Conservation (phyloP, 2,329 filamentous ascomycete species). For the Diaporthe batatas region DNA sequence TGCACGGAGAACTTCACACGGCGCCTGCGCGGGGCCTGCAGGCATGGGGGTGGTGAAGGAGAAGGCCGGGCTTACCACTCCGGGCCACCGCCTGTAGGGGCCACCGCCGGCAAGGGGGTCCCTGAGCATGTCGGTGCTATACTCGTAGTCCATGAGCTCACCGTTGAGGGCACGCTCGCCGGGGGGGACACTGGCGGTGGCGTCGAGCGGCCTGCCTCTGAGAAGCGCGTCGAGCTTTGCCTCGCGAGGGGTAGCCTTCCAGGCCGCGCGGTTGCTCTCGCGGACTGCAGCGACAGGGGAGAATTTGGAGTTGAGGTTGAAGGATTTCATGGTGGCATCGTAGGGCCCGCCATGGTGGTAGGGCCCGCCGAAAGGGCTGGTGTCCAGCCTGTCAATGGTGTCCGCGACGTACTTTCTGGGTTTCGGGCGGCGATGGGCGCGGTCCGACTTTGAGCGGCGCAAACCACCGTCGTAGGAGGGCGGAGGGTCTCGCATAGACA, state of each 20-base stretch:
- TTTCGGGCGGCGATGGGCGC: conserved; percentile 68
- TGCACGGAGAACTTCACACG: neutral
- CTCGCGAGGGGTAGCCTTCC: conserved; percentile 84
- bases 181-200: conserved; percentile 81
- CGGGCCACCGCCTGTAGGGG: conserved; percentile 83
- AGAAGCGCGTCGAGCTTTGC: conserved; percentile 80
- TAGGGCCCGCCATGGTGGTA: conserved; percentile 95
- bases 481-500: conserved; percentile 37
- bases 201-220: conserved; percentile 84
- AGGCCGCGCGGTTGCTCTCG: conserved; percentile 79
- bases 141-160: conserved; percentile 80
- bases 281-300: conserved; percentile 84
- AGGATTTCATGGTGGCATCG: conserved; percentile 81
- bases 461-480: conserved; percentile 29
- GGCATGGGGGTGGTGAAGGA: no score
- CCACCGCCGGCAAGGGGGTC: conserved; percentile 76
- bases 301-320: conserved; percentile 73
- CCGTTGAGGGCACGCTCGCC: conserved; percentile 78
- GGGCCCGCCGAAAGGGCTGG: conserved; percentile 66
- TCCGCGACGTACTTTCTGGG: conserved; percentile 65
- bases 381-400: conserved; percentile 84
- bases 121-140: conserved; percentile 88
- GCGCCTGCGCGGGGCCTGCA: neutral
- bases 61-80: conserved; percentile 70
- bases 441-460: conserved; percentile 60